These are phyloP conservation scores for Ceratocystis papillata DNA, from an alignment of 2,329 filamentous ascomycete genomes.

Conservation along the genomic window DNA sequence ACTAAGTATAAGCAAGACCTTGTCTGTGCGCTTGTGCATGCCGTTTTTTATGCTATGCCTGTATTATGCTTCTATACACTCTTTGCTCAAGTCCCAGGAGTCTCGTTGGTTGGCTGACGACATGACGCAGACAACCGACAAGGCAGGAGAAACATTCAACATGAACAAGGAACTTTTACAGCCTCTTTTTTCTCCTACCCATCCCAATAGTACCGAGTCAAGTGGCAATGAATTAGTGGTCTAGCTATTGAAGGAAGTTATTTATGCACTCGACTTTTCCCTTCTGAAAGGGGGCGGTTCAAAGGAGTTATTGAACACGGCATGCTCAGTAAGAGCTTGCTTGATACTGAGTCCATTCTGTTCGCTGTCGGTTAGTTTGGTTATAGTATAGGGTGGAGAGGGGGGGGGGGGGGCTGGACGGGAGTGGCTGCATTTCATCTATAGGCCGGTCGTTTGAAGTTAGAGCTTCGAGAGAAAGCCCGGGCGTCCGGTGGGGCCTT, in stretches of 20 bases:
- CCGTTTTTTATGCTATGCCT: neutral
- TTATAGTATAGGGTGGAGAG: neutral
- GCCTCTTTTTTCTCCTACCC: neutral
- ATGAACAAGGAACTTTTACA: neutral
- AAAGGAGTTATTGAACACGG: constrained; percentile 1
- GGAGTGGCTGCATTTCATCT: neutral
- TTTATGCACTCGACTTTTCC: neutral
- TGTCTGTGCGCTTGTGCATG: neutral
- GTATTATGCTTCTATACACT: neutral
- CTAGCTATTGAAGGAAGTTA: neutral
- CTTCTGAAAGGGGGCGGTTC: neutral
- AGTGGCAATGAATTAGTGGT: constrained; percentile 4
- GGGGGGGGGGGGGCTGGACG: neutral
- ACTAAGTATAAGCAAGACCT: neutral
- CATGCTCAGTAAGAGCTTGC: neutral
- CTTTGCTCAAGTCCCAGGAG: no score
- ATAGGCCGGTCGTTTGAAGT: neutral
- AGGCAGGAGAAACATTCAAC: constrained; percentile 9
- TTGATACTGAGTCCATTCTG: neutral
- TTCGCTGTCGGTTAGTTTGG: no score
- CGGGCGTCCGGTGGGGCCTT: constrained; percentile 8
- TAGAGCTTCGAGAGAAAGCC: constrained; percentile 2
- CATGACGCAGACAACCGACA: constrained; percentile 1
- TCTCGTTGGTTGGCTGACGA: neutral
- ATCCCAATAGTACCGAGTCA: constrained; percentile 1